Conservation (phyloP, 805 yeast genomes). For the Wickerhamomyces rabaulensis region DNA sequence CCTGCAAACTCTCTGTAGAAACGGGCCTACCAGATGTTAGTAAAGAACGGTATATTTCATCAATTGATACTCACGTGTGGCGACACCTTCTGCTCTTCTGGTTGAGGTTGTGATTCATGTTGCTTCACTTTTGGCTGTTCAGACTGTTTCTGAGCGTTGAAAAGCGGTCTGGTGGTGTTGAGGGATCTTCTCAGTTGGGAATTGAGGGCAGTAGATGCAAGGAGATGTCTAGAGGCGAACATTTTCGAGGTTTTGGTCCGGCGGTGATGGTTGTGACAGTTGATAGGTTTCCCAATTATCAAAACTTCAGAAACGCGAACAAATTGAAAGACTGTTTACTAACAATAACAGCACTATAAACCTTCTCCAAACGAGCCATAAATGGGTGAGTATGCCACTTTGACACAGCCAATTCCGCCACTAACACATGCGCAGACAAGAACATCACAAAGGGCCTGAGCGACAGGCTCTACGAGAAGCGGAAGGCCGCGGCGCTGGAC, state of each 20-base stretch:
- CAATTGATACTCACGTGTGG: conserved; percentile 18
- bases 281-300: neutral
- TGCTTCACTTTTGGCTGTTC: neutral
- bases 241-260: neutral
- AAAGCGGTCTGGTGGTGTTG: neutral
- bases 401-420: neutral
- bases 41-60: neutral
- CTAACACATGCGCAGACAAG: conserved; percentile 38
- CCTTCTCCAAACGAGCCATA: neutral
- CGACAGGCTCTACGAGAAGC: conserved; percentile 71
- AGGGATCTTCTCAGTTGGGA: neutral
- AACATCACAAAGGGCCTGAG: conserved; percentile 61
- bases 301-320: neutral
- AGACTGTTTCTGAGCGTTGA: neutral
- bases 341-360: too few relatives aligned
- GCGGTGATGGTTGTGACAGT: neutral
- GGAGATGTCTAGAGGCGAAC: neutral
- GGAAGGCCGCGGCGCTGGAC: conserved; percentile 74
- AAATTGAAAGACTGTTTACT: too few relatives aligned
- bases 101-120: neutral
- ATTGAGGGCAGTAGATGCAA: neutral
- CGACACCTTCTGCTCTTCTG: neutral
- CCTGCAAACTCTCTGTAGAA: conserved; percentile 43
- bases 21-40: conserved; percentile 14
- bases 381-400: neutral